A percentile compares a stretch with the other conserved stretches of the same genome.
These are phyloP conservation scores for Aaosphaeria pasadenensis DNA, from an alignment of 2,329 filamentous ascomycete species.

Conservation along the genomic window DNA sequence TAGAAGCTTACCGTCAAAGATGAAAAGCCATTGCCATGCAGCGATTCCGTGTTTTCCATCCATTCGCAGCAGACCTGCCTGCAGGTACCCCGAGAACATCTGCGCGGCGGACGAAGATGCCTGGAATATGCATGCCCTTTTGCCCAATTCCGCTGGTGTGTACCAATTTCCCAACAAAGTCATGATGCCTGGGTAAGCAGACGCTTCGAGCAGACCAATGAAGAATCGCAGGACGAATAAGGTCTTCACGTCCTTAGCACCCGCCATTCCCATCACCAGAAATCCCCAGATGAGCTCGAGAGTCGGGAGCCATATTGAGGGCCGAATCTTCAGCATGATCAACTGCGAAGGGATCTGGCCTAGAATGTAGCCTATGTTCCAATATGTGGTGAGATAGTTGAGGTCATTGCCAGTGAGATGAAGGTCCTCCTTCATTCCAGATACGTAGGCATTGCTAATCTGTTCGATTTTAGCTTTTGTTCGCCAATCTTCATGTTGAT, in stretches of 20 bases:
- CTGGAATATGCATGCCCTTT: neutral
- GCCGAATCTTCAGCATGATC: slow-evolving; percentile 38
- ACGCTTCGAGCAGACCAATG: slow-evolving; percentile 3
- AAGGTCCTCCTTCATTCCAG: slow-evolving; percentile 24
- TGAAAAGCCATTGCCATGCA: slow-evolving; percentile 9
- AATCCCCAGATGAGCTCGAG: slow-evolving; percentile 22
- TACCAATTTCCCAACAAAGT: slow-evolving; percentile 3
- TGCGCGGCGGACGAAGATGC: slow-evolving; percentile 2
- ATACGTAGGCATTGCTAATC: slow-evolving; percentile 17
- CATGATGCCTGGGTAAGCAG: slow-evolving; percentile 1
- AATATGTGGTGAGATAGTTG: slow-evolving; percentile 38
- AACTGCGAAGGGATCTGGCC: slow-evolving; percentile 41
- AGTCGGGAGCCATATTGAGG: slow-evolving; percentile 28
- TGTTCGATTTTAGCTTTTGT: neutral
- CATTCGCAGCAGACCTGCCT: slow-evolving; percentile 4
- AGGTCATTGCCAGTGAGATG: slow-evolving; percentile 20
- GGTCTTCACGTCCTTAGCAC: slow-evolving; percentile 12
- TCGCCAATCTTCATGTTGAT: neutral
- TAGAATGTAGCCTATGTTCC: slow-evolving; percentile 40
- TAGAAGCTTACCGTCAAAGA: slow-evolving; percentile 2
- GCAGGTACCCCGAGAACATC: slow-evolving; percentile 8
- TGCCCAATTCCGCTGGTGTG: neutral
- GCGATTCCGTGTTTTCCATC: slow-evolving; percentile 2
- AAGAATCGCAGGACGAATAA: slow-evolving; percentile 2
- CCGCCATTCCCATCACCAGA: slow-evolving; percentile 25